Conservation (phyloP, 495 filamentous ascomycete genomes). For the Pyronema domesticum region DNA sequence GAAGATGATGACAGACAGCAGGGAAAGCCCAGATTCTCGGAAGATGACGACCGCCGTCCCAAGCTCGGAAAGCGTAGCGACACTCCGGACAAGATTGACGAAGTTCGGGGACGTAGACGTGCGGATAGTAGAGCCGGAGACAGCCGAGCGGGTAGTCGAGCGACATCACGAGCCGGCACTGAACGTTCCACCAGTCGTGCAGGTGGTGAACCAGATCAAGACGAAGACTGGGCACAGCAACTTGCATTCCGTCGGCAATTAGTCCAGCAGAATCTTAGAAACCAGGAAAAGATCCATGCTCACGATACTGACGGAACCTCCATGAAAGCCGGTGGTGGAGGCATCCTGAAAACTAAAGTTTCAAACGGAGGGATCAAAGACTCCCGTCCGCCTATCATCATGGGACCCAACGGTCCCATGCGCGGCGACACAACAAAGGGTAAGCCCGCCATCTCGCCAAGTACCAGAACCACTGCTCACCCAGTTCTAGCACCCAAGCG, state of each 20-base stretch:
- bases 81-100: neutral
- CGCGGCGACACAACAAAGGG: too few relatives aligned
- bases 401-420: too few relatives aligned
- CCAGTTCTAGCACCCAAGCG: slow-evolving; percentile 1
- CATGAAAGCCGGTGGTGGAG: slow-evolving; percentile 4
- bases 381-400: too few relatives aligned
- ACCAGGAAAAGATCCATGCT: slow-evolving; percentile 23
- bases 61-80: neutral
- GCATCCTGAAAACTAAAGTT: slow-evolving; percentile 4
- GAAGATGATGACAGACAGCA: slow-evolving; percentile 6
- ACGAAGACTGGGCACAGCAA: slow-evolving; percentile 23
- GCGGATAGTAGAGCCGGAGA: slow-evolving; percentile 7
- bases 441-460: slow-evolving; percentile 5
- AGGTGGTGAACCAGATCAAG: slow-evolving; percentile 15
- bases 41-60: neutral
- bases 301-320: slow-evolving; percentile 17
- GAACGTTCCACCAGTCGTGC: slow-evolving; percentile 12
- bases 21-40: neutral
- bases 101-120: slow-evolving; percentile 7
- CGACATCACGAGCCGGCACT: neutral
- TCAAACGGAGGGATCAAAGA: neutral
- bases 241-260: slow-evolving; percentile 23
- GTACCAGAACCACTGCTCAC: slow-evolving; percentile 8
- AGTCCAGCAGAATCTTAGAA: slow-evolving; percentile 22
- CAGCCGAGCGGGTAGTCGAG: neutral